Evolutionary conservation across 2,329 filamentous ascomycete species (phyloP).

Genomic region (Thielaviopsis punctulata): DNA sequence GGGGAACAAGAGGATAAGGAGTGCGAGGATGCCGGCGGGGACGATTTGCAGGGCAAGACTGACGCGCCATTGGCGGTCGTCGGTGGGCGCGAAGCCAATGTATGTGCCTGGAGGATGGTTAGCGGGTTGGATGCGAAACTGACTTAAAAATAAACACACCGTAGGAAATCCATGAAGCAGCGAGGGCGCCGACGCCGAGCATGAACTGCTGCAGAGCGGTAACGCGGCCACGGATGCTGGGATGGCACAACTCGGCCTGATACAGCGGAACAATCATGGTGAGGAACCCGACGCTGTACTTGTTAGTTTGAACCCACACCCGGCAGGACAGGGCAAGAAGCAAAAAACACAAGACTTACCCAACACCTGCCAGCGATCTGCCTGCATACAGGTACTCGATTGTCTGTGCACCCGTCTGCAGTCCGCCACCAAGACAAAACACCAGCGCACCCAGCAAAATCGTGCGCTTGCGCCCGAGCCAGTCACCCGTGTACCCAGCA

Average conservation of each 20-base stretch:
- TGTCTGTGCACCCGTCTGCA: constrained; percentile 51
- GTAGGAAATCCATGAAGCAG: constrained; percentile 58
- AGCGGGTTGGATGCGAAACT: no score
- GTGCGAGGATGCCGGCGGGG: constrained; percentile 45
- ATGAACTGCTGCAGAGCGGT: constrained; percentile 70
- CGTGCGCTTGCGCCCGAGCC: constrained; percentile 50
- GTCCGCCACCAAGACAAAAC: constrained; percentile 53
- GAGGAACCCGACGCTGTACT: constrained; percentile 26
- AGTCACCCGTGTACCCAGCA: constrained; percentile 47
- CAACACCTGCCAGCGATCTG: constrained; percentile 49
- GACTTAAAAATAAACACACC: constrained; percentile 25
- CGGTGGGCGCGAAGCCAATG: constrained; percentile 16
- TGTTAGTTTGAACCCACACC: background rate
- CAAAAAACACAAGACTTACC: constrained; percentile 16
- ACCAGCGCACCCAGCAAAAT: constrained; percentile 55
- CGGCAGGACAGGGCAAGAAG: background rate
- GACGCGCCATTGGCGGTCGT: constrained; percentile 21
- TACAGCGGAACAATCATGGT: constrained; percentile 39
- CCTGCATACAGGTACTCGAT: constrained; percentile 51
- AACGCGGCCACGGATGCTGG: constrained; percentile 57
- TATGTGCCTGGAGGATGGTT: constrained; percentile 16
- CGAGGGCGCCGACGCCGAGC: constrained; percentile 57
- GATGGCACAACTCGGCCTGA: constrained; percentile 65
- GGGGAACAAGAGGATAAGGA: constrained; percentile 52
- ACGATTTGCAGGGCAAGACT: constrained; percentile 51